phyloP scores from a whole-genome alignment of 306 rosid genomes.

The Citrullus amarus region DNA sequence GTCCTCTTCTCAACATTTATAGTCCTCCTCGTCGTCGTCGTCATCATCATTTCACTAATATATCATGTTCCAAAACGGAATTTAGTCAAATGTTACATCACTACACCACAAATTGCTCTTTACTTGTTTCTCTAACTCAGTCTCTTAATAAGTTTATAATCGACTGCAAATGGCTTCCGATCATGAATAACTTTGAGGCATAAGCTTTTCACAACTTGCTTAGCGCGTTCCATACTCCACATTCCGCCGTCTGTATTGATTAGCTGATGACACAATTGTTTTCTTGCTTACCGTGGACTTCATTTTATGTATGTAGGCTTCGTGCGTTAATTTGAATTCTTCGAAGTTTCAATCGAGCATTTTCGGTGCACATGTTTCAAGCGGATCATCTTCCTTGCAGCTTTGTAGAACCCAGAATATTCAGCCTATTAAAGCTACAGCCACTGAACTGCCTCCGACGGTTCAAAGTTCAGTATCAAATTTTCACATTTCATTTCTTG shows the following conservation, averaged over 20 bases:
- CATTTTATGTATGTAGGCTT: slow-evolving; percentile 21
- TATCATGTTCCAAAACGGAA: not conserved
- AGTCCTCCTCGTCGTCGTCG: not conserved
- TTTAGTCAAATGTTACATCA: not conserved
- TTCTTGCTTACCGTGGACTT: not conserved
- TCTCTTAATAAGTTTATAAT: not conserved
- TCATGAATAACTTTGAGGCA: not conserved
- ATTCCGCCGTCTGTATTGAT: not conserved
- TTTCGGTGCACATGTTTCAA: slow-evolving; percentile 42
- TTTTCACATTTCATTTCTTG: not conserved
- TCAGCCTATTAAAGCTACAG: slow-evolving; percentile 72
- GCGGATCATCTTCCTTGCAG: slow-evolving; percentile 46
- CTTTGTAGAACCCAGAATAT: slow-evolving; percentile 37
- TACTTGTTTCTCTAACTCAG: not conserved
- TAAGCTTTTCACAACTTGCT: not conserved
- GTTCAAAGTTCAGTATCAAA: slow-evolving; percentile 31
- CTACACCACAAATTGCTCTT: not conserved
- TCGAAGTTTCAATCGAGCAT: slow-evolving; percentile 29
- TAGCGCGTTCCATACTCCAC: not conserved
- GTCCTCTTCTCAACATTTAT: slow-evolving; percentile 15
- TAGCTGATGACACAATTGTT: not conserved
- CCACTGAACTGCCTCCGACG: slow-evolving; percentile 78
- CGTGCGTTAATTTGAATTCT: slow-evolving; percentile 30
- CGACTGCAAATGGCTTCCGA: not conserved
- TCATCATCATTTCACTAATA: not conserved